Base-by-base conservation (phyloP, 768 basidiomycete genomes). In the Mycena rosella region DNA sequence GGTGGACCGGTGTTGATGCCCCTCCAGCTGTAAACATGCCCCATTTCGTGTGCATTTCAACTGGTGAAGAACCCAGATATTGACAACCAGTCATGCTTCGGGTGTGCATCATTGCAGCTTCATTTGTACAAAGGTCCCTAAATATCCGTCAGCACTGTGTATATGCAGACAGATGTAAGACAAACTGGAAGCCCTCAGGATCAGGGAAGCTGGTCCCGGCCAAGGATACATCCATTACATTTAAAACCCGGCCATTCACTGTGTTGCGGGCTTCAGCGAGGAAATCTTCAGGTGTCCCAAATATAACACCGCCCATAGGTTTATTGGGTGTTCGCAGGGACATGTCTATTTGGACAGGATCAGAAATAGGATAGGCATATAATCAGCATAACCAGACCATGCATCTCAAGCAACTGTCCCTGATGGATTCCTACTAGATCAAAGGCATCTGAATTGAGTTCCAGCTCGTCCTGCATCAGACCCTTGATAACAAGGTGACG, bases 41-140 rank as follows among this genome's bases (percentile, higher is more conserved):
- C 57, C 57, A 59, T 24, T 59, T 59, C 34, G 45, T 59, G n/a
- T 47, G 30, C 1, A 9, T 18, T 2, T 59, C 26, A 9, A 34
- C 17, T 9, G 27, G 20, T 6, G 0, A 0, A 10, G 18, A 5
- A 6, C 40, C 55, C 2, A 29, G 5, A 45, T 34, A 59, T 29
- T 59, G 57, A 24, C 57, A 59, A 7, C 57, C 57, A 13, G 10
- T 32, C 57, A 48, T 13, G 7, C 14, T 59, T 22, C 22, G n/a
- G 0, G 57, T 59, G 4, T 36, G 30, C 10, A 10, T 15, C 2
- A 59, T 18, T 13, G 57, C 57, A 4, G 30, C 29, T 22, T 48
- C 44, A 22, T 22, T 59, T 13, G 57, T 59, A 34, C 42, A 34
- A 1, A 59, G 44, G 15, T 47, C n/a, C 13, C 57, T 27, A 18